phyloP scores from a whole-genome alignment of 2,329 filamentous ascomycete genomes.

The Fusarium sacchari region DNA sequence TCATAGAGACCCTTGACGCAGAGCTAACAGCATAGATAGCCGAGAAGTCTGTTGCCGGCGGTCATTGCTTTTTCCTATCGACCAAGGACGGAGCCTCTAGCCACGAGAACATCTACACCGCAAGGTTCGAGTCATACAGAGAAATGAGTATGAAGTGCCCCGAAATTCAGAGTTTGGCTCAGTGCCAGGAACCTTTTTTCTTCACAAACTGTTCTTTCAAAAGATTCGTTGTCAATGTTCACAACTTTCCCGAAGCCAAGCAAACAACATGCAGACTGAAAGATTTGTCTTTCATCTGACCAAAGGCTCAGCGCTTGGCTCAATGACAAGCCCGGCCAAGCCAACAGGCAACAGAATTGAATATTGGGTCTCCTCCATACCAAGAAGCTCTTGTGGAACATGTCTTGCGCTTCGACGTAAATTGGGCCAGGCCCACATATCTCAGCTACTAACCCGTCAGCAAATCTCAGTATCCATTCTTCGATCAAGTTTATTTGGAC shows the following conservation, averaged over 20 bases:
- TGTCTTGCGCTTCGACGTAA: constrained; percentile 3
- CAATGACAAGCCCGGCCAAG: not conserved
- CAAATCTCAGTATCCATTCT: not conserved
- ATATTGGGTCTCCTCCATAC: constrained; percentile 15
- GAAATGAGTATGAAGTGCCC: not conserved
- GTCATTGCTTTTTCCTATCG: not conserved
- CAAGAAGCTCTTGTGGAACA: not conserved
- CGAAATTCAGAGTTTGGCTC: fast-evolving
- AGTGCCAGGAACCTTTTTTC: fast-evolving
- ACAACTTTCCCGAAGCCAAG: not conserved
- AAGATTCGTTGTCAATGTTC: not conserved
- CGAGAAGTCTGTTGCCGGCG: not conserved
- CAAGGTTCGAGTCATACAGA: not conserved
- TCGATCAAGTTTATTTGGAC: not conserved
- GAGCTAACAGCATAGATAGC: not conserved
- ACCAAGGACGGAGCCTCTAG: fast-evolving
- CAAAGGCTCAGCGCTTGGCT: constrained; percentile 1
- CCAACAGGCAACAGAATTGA: constrained; percentile 34
- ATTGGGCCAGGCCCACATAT: constrained; percentile 6
- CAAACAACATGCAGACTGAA: not conserved
- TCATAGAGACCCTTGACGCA: fast-evolving
- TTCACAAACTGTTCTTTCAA: not conserved
- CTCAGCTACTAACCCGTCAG: too few species aligned
- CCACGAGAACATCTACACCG: not conserved
- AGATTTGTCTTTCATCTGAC: not conserved